Evolutionary conservation across 306 rosid genomes (phyloP), one percentile per base, ranked within the genome.

Genomic region (Lathyrus tuberosus): DNA sequence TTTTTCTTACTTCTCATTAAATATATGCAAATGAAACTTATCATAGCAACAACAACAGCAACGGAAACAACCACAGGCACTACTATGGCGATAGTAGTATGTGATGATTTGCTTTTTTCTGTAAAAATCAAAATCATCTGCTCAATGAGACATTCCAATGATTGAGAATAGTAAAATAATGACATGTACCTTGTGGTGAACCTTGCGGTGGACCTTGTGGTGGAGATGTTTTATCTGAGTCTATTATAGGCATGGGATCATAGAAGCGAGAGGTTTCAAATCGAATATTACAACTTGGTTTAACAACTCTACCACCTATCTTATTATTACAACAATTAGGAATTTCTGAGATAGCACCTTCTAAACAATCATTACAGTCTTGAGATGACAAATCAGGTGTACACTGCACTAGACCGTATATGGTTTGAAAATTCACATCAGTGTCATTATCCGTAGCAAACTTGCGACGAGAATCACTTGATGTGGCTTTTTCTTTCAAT

Each of bases 341-440:
- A 12, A 54, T 20, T 20, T 54, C 35, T 3, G 4, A 22, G n/a
- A 22, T 11, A 20, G 61, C 35, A 4, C 0, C 35, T 0, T 24
- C 61, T 26, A 54, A 54, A 54, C 61, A 54, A 10, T 5, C 7
- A 5, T 0, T 54, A 14, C 33, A 54, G 0, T 86, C 6, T 44
- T 47, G 22, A 0, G 0, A 15, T 6, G 53, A 15, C 44, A 85
- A 54, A 48, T 85, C 82, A 8, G 82, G 82, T 1, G 73, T 64
- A 56, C 89, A 82, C 78, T 85, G 89, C 4, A 22, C 52, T 5
- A 71, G 65, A 28, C 67, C 87, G 18, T 12, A 37, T 40, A 71
- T 1, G 1, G 28, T 35, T 3, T 31, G 16, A 31, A 8, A 15
- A 3, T 10, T 17, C 0, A 65, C 17, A 18, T n/a, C 1, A 70